Evolutionary conservation across 2,329 filamentous ascomycete species (phyloP).

Genomic region (Alternaria dauci): DNA sequence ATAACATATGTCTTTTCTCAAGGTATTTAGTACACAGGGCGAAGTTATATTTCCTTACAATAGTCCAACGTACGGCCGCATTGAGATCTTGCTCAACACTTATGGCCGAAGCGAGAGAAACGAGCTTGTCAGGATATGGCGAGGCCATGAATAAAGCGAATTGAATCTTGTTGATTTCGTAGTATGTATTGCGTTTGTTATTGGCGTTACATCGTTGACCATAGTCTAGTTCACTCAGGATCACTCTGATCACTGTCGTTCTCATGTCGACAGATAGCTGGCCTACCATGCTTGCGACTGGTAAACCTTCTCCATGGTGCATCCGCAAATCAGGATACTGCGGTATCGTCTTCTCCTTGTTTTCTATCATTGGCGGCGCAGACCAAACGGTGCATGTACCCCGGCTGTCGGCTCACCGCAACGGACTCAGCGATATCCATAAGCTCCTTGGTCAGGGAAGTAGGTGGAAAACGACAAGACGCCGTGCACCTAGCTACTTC

Average conservation of each 20-base stretch:
- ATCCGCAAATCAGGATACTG: constrained; percentile 54
- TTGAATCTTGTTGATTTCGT: constrained; percentile 55
- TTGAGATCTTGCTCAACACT: constrained; percentile 49
- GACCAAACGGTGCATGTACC: constrained; percentile 55
- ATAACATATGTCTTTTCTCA: too few relatives aligned
- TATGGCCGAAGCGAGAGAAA: constrained; percentile 45
- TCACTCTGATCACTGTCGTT: constrained; percentile 49
- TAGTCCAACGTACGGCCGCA: constrained; percentile 44
- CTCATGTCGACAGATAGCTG: constrained; percentile 55
- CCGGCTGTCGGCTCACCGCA: constrained; percentile 53
- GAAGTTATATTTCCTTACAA: constrained; percentile 17
- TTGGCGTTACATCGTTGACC: not conserved
- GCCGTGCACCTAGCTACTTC: constrained; percentile 29
- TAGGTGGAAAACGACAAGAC: constrained; percentile 26
- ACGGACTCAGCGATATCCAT: constrained; percentile 49
- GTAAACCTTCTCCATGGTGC: constrained; percentile 49
- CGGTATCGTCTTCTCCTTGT: constrained; percentile 59
- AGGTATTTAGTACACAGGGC: constrained; percentile 31
- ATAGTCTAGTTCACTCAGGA: constrained; percentile 42
- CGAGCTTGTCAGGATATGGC: constrained; percentile 49
- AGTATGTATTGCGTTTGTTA: constrained; percentile 28
- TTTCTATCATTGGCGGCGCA: constrained; percentile 57
- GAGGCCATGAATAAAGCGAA: constrained; percentile 51
- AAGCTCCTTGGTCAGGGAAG: constrained; percentile 39
- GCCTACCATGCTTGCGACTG: constrained; percentile 52